Evolutionary conservation across 169 alveolate genomes (phyloP).

Genomic region (Eimeria necatrix): DNA sequence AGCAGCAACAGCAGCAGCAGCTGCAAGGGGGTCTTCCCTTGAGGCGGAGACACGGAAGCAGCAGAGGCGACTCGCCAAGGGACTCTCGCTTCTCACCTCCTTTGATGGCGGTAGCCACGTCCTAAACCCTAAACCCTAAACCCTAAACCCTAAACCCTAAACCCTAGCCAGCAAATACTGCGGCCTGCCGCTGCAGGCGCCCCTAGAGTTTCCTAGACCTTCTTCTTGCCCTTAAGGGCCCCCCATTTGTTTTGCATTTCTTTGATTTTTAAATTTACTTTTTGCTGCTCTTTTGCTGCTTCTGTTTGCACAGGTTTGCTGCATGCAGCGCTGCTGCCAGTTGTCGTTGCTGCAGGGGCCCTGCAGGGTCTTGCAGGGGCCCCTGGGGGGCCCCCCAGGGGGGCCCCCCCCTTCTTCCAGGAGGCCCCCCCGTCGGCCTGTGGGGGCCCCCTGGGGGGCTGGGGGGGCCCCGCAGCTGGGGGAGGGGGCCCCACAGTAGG

Average conservation of each 20-base stretch:
- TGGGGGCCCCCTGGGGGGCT: no score
- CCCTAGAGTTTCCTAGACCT: no score
- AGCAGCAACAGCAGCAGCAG: constrained; percentile 51
- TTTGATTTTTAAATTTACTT: background rate
- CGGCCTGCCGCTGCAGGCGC: no score
- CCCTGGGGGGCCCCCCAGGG: background rate
- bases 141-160: no score
- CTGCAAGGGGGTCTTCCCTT: constrained; percentile 31
- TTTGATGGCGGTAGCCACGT: constrained; percentile 46
- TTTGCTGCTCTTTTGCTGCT: background rate
- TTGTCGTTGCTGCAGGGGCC: constrained; percentile 9
- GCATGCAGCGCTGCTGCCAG: constrained; percentile 64
- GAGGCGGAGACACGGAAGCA: constrained; percentile 31
- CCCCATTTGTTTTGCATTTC: background rate
- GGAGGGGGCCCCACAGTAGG: background rate
- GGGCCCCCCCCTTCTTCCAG: background rate
- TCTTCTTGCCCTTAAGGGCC: background rate
- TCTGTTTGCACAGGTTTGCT: constrained; percentile 16
- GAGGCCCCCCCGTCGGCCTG: background rate
- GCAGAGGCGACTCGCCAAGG: constrained; percentile 42
- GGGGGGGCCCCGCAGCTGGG: background rate
- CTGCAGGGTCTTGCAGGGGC: constrained; percentile 6
- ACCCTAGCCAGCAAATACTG: no score
- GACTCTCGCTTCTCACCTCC: constrained; percentile 44
- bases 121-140: background rate